Evolutionary conservation across 768 basidiomycete genomes (phyloP).

Genomic region (Amanita inopinata): DNA sequence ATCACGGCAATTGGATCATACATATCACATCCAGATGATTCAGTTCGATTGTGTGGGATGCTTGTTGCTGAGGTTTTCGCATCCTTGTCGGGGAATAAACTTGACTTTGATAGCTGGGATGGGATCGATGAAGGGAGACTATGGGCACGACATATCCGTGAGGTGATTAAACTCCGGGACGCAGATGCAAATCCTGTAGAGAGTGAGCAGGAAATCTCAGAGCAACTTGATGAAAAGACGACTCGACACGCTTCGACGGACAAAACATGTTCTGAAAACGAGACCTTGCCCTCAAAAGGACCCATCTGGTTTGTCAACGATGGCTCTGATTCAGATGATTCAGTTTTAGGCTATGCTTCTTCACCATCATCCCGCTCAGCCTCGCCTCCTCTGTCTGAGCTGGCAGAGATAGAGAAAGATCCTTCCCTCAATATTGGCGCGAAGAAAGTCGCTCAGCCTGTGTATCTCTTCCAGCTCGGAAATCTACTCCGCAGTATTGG

Average conservation of each 20-base stretch:
- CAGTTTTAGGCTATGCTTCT: slow-evolving; percentile 75
- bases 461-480: slow-evolving; percentile 82
- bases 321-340: slow-evolving; percentile 73
- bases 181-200: slow-evolving; percentile 44
- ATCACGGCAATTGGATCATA: slow-evolving; percentile 65
- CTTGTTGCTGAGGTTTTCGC: slow-evolving; percentile 80
- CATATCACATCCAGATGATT: slow-evolving; percentile 65
- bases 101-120: slow-evolving; percentile 82
- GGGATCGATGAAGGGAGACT: slow-evolving; percentile 54
- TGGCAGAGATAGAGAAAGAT: slow-evolving; percentile 78
- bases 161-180: slow-evolving; percentile 41
- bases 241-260: slow-evolving; percentile 6
- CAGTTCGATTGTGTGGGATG: slow-evolving; percentile 87
- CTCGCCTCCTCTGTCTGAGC: slow-evolving; percentile 75
- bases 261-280: slow-evolving; percentile 4
- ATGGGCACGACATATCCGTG: slow-evolving; percentile 57
- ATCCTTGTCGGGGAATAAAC: slow-evolving; percentile 44
- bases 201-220: slow-evolving; percentile 7
- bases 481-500: slow-evolving; percentile 60
- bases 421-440: slow-evolving; percentile 65
- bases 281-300: slow-evolving; percentile 7
- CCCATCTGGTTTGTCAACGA: slow-evolving; percentile 14
- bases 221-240: slow-evolving; percentile 9
- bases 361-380: slow-evolving; percentile 48
- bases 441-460: slow-evolving; percentile 70